Conservation (phyloP, 2,329 filamentous ascomycete species). For the Aspergillus felis region DNA sequence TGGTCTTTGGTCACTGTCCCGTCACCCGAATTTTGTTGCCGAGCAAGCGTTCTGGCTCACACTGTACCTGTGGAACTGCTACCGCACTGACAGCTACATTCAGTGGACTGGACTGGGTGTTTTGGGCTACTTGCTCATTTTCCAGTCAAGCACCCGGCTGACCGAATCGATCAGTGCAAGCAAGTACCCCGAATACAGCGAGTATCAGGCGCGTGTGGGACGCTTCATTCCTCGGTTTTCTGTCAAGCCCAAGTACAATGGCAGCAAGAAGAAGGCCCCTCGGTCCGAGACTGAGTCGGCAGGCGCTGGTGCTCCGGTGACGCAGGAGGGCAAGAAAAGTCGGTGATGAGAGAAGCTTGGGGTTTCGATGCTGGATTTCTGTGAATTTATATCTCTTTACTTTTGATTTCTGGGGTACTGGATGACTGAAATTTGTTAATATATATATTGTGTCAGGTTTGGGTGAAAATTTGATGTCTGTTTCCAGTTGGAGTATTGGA, state of each 20-base stretch:
- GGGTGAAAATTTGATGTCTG: background rate
- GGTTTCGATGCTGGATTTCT: background rate
- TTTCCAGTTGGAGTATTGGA: background rate
- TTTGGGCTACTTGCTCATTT: constrained; percentile 68
- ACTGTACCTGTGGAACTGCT: constrained; percentile 84
- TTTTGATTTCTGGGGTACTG: background rate
- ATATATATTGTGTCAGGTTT: background rate
- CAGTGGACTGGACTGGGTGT: constrained; percentile 77
- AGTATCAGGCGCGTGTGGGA: constrained; percentile 78
- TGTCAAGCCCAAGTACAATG: constrained; percentile 29
- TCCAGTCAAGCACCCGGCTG: constrained; percentile 83
- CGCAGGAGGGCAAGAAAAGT: constrained; percentile 18
- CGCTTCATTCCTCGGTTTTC: constrained; percentile 67
- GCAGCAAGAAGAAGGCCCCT: constrained; percentile 16
- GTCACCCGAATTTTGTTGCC: constrained; percentile 92
- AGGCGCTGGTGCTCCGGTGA: constrained; percentile 10
- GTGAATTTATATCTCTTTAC: constrained; percentile 2
- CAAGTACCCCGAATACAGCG: constrained; percentile 84
- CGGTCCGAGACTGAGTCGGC: constrained; percentile 8
- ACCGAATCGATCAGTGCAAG: constrained; percentile 75
- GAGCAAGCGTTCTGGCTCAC: constrained; percentile 89
- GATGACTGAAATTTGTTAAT: background rate
- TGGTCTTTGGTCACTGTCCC: constrained; percentile 81
- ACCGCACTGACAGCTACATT: constrained; percentile 63
- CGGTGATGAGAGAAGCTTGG: background rate